Evolutionary conservation across 1,284 basidiomycete genomes (phyloP).

Genomic region (Sanguinoderma infundibulare): DNA sequence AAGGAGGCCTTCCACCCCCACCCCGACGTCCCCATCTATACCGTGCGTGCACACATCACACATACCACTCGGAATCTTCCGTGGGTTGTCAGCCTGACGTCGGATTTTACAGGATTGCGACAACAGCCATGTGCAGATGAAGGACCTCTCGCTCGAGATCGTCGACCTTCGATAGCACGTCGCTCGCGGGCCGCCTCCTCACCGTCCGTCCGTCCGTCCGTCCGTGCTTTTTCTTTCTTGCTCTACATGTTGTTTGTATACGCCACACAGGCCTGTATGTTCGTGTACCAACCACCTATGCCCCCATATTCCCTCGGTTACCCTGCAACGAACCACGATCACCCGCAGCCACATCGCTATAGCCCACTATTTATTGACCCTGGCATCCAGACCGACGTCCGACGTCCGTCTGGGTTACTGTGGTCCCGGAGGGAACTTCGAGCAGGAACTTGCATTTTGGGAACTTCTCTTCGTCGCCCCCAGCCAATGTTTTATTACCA

Average conservation of each 20-base stretch:
- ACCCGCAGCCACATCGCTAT: neutral
- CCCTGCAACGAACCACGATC: neutral
- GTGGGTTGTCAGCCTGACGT: neutral
- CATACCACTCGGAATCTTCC: neutral
- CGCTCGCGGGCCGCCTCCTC: too few relatives aligned
- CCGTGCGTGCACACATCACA: conserved; percentile 48
- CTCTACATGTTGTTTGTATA: neutral
- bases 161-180: conserved; percentile 61
- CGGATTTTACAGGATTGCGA: conserved; percentile 64
- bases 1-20: conserved; percentile 87
- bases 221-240: neutral
- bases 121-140: conserved; percentile 81
- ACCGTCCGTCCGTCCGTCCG: too few relatives aligned
- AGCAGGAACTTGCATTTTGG: neutral
- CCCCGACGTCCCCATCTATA: conserved; percentile 79
- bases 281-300: neutral
- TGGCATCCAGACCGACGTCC: neutral
- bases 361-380: neutral
- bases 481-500: neutral
- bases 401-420: neutral
- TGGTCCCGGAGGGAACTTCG: neutral
- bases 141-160: conserved; percentile 69
- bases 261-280: neutral
- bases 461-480: neutral
- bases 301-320: neutral